These are phyloP conservation scores for Scedosporium minutisporum DNA, from an alignment of 2,329 filamentous ascomycete species.

Conservation along the genomic window DNA sequence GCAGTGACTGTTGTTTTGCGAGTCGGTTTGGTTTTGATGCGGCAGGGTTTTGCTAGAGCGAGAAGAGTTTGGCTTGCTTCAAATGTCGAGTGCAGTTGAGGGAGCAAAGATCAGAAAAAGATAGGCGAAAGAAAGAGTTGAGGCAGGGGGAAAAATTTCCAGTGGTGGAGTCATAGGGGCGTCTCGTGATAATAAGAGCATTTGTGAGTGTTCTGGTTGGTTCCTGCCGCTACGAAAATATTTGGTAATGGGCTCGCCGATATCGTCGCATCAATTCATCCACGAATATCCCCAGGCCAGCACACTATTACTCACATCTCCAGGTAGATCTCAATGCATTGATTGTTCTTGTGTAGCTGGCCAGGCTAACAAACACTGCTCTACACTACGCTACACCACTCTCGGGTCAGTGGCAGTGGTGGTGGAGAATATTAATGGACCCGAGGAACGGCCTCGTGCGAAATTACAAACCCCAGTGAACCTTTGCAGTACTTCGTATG, in stretches of 20 bases:
- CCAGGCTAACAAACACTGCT: no score
- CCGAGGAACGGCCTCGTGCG: no score
- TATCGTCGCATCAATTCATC: conserved; percentile 1
- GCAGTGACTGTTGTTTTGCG: conserved; percentile 4
- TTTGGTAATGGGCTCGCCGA: not conserved
- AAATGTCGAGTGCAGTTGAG: not conserved
- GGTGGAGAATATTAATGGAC: no score
- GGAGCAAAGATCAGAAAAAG: conserved; percentile 1
- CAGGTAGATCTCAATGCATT: no score
- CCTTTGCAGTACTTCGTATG: no score
- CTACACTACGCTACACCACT: no score
- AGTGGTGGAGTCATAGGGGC: conserved; percentile 1
- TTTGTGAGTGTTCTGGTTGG: conserved; percentile 1
- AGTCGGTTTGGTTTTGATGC: not conserved
- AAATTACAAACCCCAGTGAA: no score
- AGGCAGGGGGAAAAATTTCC: conserved; percentile 6
- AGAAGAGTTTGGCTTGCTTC: not conserved
- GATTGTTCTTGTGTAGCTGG: no score
- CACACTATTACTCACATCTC: not conserved
- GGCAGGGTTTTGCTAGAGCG: not conserved
- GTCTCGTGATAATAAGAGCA: not conserved
- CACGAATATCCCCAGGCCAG: not conserved
- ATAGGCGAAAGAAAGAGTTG: not conserved
- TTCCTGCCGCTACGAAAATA: not conserved
- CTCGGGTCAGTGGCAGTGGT: no score